Conservation (phyloP, 192 early-diverging fungal species). For the Umbelopsis isabellina region DNA sequence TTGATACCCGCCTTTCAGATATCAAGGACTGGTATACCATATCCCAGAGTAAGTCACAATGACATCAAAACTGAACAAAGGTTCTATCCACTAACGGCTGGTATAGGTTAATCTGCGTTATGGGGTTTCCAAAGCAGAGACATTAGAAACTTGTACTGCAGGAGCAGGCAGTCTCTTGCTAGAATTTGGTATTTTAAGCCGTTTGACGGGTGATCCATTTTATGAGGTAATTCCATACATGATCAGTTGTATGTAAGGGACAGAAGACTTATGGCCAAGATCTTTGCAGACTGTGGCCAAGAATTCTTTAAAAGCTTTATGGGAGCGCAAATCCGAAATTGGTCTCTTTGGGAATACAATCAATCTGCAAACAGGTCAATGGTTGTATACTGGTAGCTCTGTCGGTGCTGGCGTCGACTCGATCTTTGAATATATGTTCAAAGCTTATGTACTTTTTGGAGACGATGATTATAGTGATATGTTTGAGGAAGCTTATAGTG, state of each 20-base stretch:
- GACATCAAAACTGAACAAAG: neutral
- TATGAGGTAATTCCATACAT: slow-evolving; percentile 65
- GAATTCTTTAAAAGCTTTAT: slow-evolving; percentile 74
- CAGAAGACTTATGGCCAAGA: no score
- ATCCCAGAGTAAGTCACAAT: slow-evolving; percentile 63
- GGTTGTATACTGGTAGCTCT: slow-evolving; percentile 72
- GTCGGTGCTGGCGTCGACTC: slow-evolving; percentile 93
- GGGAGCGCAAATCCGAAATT: slow-evolving; percentile 73
- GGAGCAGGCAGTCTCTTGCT: slow-evolving; percentile 91
- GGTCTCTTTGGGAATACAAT: slow-evolving; percentile 87
- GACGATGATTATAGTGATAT: slow-evolving; percentile 74
- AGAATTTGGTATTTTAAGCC: slow-evolving; percentile 91
- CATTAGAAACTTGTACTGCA: slow-evolving; percentile 77
- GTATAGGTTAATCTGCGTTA: slow-evolving; percentile 67
- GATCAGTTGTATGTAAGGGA: neutral
- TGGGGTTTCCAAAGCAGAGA: slow-evolving; percentile 72
- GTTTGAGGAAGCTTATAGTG: slow-evolving; percentile 76
- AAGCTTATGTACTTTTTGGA: slow-evolving; percentile 88
- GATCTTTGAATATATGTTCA: slow-evolving; percentile 91
- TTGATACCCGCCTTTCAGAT: slow-evolving; percentile 88
- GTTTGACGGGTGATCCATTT: slow-evolving; percentile 74
- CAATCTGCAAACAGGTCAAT: slow-evolving; percentile 68
- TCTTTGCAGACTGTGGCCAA: slow-evolving; percentile 55
- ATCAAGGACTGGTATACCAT: slow-evolving; percentile 81
- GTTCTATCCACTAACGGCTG: neutral